A percentile compares a stretch with the other conserved stretches of the same genome.
Conservation (phyloP, 805 yeast genomes). For the Kluyveromyces starmeri region DNA sequence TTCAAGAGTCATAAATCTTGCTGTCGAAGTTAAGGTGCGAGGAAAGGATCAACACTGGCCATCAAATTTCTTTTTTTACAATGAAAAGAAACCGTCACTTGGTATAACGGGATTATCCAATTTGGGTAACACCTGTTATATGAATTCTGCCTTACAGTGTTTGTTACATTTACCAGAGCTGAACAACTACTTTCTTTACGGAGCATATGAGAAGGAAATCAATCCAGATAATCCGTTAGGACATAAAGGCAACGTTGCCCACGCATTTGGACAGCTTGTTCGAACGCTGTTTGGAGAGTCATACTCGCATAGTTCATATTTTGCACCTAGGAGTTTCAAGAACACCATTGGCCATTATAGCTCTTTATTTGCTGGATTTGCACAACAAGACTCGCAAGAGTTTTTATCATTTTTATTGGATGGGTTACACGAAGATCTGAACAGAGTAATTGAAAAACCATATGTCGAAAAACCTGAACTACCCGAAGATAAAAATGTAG, state of each 20-base stretch:
- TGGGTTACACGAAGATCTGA: constrained; percentile 88
- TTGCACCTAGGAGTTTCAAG: constrained; percentile 72
- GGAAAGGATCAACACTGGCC: constrained; percentile 30
- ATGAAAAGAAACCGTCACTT: constrained; percentile 26
- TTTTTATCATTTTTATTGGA: constrained; percentile 82
- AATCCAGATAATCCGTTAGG: constrained; percentile 80
- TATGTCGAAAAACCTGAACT: constrained; percentile 82
- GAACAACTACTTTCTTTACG: constrained; percentile 60
- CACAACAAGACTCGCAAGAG: constrained; percentile 95
- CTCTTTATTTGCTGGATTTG: constrained; percentile 74
- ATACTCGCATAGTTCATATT: constrained; percentile 20
- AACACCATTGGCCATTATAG: constrained; percentile 70
- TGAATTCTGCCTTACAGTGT: constrained; percentile 93
- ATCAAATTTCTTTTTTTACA: constrained; percentile 27
- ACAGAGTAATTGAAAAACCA: constrained; percentile 75
- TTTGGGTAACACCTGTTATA: constrained; percentile 86
- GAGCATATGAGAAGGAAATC: constrained; percentile 53
- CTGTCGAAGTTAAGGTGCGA: constrained; percentile 27
- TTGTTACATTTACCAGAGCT: constrained; percentile 79
- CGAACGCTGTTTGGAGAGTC: constrained; percentile 43
- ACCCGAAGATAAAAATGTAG: constrained; percentile 46
- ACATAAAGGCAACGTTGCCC: constrained; percentile 71
- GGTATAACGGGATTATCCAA: constrained; percentile 61
- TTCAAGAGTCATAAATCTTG: constrained; percentile 22
- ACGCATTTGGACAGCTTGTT: constrained; percentile 61